Percentiles rank a stretch among this genome's conserved stretches.
phyloP scores from a whole-genome alignment of 306 rosid species.

The Sicyos edulis region DNA sequence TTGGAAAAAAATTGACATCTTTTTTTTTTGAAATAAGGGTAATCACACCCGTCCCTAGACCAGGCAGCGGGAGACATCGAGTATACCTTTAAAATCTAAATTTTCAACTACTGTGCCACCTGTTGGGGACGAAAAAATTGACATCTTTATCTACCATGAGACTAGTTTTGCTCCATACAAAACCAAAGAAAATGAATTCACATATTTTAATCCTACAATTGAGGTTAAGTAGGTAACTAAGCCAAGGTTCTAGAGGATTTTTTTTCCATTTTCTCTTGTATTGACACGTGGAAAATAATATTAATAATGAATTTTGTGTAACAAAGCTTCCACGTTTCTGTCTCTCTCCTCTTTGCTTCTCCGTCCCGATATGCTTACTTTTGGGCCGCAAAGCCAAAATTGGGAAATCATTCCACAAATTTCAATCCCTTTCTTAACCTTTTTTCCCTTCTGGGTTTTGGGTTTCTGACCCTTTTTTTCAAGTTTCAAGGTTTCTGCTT shows the following conservation, averaged over 20 bases:
- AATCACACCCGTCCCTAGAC: too few relatives aligned
- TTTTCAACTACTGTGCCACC: too few relatives aligned
- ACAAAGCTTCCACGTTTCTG: slow-evolving; percentile 1
- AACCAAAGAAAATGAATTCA: not conserved
- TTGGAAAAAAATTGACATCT: too few relatives aligned
- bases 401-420: slow-evolving; percentile 22
- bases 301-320: not conserved
- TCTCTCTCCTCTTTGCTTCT: not conserved
- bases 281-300: slow-evolving; percentile 9
- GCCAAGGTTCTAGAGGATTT: not conserved
- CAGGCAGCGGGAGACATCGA: too few relatives aligned
- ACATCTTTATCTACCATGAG: not conserved
- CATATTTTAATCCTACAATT: not conserved
- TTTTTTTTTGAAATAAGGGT: too few relatives aligned
- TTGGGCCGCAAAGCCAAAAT: slow-evolving; percentile 18
- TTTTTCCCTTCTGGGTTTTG: slow-evolving; percentile 23
- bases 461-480: slow-evolving; percentile 18
- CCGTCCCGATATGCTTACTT: not conserved
- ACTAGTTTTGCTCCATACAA: not conserved
- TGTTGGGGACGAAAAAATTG: too few relatives aligned
- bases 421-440: slow-evolving; percentile 17
- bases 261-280: not conserved
- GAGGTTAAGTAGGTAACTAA: not conserved
- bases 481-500: slow-evolving; percentile 18
- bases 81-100: too few relatives aligned